Percentiles rank a stretch among this genome's conserved stretches.
phyloP scores from a whole-genome alignment of 2,329 filamentous ascomycete genomes.

The Colletotrichum nymphaeae region DNA sequence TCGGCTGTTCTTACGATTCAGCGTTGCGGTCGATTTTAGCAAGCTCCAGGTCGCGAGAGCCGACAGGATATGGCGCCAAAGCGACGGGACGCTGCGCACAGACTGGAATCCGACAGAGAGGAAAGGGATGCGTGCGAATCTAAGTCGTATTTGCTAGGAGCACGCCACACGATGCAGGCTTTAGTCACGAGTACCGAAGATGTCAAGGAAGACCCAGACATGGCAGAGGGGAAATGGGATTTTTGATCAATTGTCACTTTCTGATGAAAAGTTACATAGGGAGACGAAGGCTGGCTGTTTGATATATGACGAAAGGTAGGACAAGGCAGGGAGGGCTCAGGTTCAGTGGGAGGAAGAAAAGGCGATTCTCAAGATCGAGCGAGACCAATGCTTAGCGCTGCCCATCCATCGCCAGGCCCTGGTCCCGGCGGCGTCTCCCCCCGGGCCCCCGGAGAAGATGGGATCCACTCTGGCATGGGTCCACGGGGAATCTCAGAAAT shows the following conservation, averaged over 20 bases:
- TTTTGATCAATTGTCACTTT: constrained; percentile 30
- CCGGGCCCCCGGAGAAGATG: constrained; percentile 19
- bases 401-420: constrained; percentile 10
- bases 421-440: constrained; percentile 30
- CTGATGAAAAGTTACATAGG: background rate
- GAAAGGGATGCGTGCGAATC: constrained; percentile 28
- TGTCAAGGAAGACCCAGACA: background rate
- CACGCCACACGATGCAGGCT: constrained; percentile 16
- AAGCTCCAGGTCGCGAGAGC: background rate
- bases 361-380: constrained; percentile 15
- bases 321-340: constrained; percentile 6
- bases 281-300: constrained; percentile 15
- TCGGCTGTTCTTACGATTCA: background rate
- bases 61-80: constrained; percentile 3
- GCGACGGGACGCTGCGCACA: constrained; percentile 19
- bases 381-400: constrained; percentile 19
- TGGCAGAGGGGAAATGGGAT: constrained; percentile 8
- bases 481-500: background rate
- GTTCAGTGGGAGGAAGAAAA: background rate
- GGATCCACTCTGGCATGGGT: background rate
- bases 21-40: background rate
- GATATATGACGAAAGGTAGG: constrained; percentile 25
- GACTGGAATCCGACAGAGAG: constrained; percentile 26
- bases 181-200: background rate
- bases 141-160: constrained; percentile 16